Percentiles rank a stretch among this genome's conserved stretches.
Evolutionary conservation across 495 filamentous ascomycete species (phyloP).

Genomic region (Aspergillus affinis): DNA sequence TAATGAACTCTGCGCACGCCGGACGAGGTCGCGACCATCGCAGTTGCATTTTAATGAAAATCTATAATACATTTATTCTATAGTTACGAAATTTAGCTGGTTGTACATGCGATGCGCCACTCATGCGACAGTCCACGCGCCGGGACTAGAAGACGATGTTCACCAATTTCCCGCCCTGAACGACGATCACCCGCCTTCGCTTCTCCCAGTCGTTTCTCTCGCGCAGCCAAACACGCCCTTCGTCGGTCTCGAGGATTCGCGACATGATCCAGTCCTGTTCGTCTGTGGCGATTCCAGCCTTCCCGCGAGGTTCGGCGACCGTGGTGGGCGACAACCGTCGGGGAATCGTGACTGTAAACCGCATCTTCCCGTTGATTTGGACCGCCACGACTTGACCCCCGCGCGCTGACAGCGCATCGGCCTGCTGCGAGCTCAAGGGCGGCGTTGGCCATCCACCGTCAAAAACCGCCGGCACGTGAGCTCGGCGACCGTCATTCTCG

Average conservation of each 20-base stretch:
- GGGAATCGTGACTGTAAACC: conserved; percentile 61
- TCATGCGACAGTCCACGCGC: not conserved
- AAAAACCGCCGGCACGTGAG: conserved; percentile 40
- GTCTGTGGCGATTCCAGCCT: conserved; percentile 17
- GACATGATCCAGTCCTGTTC: conserved; percentile 58
- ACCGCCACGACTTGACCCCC: conserved; percentile 58
- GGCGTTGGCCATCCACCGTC: conserved; percentile 52
- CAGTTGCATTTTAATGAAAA: too few relatives aligned
- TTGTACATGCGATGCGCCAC: conserved; percentile 2
- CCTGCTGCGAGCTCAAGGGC: conserved; percentile 40
- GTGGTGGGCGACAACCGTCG: conserved; percentile 26
- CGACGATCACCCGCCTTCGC: conserved; percentile 44
- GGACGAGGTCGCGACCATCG: too few relatives aligned
- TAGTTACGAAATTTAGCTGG: conserved; percentile 3
- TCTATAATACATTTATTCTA: conserved; percentile 18
- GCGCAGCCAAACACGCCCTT: conserved; percentile 47
- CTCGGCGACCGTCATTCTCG: conserved; percentile 11
- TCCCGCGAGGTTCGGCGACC: conserved; percentile 15
- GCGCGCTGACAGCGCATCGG: conserved; percentile 45
- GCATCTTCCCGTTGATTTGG: conserved; percentile 73
- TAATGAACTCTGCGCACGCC: too few relatives aligned
- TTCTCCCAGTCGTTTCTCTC: conserved; percentile 49
- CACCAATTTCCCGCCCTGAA: conserved; percentile 47
- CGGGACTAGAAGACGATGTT: conserved; percentile 47
- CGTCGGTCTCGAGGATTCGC: conserved; percentile 46